phyloP scores from a whole-genome alignment of 805 yeast genomes.

The Wickerhamiella domercqiae region DNA sequence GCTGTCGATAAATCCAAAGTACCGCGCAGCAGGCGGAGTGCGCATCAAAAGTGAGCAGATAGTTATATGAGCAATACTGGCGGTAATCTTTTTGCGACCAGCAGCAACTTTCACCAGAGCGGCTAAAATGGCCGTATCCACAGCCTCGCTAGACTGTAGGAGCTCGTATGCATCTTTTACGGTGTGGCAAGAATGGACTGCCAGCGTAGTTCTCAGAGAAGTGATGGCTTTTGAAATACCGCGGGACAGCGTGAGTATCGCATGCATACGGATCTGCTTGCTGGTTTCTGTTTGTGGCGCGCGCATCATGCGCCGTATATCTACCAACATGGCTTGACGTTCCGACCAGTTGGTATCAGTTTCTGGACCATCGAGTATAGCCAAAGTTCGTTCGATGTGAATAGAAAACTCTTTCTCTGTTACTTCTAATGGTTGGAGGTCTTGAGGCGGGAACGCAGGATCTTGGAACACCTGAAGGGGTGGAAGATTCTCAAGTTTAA shows the following conservation, averaged over 20 bases:
- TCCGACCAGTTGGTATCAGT: conserved; percentile 75
- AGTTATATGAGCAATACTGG: conserved; percentile 30
- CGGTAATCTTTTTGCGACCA: conserved; percentile 50
- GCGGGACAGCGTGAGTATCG: conserved; percentile 34
- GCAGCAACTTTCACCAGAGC: conserved; percentile 38
- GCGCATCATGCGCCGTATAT: conserved; percentile 39
- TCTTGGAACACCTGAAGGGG: conserved; percentile 5
- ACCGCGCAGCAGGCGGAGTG: conserved; percentile 6
- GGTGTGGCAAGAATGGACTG: conserved; percentile 59
- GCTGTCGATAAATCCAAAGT: conserved; percentile 12
- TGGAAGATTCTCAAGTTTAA: too few relatives aligned
- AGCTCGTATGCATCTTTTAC: conserved; percentile 41
- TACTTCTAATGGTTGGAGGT: conserved; percentile 24
- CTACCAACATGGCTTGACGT: conserved; percentile 48
- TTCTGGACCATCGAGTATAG: conserved; percentile 52
- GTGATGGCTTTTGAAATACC: conserved; percentile 48
- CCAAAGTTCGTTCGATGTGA: conserved; percentile 16
- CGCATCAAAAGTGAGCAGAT: conserved; percentile 38
- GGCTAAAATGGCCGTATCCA: conserved; percentile 36
- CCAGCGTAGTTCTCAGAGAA: conserved; percentile 74
- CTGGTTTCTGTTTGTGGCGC: not conserved
- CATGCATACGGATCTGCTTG: conserved; percentile 19
- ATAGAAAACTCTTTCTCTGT: conserved; percentile 20
- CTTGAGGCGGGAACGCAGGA: conserved; percentile 27
- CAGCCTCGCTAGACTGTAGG: conserved; percentile 18